phyloP scores from a whole-genome alignment of 1,139 yeast genomes.

The Magnusiomyces clavatus region DNA sequence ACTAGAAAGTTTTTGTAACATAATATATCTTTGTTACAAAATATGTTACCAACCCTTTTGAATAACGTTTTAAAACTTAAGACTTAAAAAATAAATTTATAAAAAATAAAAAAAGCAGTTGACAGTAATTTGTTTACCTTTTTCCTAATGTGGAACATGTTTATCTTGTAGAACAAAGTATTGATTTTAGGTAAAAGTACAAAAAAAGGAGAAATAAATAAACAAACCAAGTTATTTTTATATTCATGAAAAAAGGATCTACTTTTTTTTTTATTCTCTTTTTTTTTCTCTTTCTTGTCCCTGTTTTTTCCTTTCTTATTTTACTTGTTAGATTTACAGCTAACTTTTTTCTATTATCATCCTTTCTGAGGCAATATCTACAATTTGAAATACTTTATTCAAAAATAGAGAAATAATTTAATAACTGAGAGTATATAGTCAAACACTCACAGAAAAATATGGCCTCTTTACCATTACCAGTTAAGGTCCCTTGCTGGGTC shows the following conservation, averaged over 20 bases:
- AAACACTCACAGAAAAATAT: not conserved
- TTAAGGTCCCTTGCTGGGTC: conserved; percentile 54
- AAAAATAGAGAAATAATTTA: too few species aligned
- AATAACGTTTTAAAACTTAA: not conserved
- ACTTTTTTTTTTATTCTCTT: not conserved
- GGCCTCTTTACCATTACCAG: conserved; percentile 14
- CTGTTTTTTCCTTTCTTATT: not conserved
- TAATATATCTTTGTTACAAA: not conserved
- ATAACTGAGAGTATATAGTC: not conserved
- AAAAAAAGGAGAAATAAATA: not conserved
- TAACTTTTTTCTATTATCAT: not conserved
- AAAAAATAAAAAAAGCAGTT: not conserved
- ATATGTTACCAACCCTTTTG: not conserved
- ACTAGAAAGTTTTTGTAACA: not conserved
- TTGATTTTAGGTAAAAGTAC: not conserved
- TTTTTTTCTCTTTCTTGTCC: not conserved
- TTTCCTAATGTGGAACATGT: not conserved
- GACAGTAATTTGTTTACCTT: not conserved
- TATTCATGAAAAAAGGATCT: not conserved
- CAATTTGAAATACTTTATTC: too few species aligned
- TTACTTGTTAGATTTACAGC: not conserved
- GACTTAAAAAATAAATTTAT: not conserved
- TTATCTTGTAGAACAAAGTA: not conserved
- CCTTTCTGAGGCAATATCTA: too few species aligned
- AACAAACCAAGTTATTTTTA: not conserved